Evolutionary conservation across 371 early-diverging fungal species (phyloP), one percentile per base, ranked within the genome.

Genomic region (Haplosporangium sp.): DNA sequence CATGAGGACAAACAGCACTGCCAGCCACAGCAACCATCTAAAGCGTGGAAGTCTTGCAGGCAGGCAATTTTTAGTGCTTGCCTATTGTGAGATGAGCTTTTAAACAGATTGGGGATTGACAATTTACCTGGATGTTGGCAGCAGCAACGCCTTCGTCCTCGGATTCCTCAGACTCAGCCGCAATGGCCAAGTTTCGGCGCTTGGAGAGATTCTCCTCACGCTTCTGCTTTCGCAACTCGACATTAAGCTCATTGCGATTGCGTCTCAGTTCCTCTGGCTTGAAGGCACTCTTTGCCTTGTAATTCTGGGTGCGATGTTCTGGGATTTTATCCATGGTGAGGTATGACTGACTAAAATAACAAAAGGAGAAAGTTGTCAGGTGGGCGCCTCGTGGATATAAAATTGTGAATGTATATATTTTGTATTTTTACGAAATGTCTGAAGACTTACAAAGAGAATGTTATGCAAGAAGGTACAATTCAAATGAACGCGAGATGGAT

Each of bases 151-250:
- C 86, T 67, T 95, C 96, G 67, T 93, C 93, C 72, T 97, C 97
- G 69, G 92, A 92, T 72, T 96, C 96, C 44, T 93, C 89, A 67
- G 82, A 88, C 39, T 83, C 86, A 50, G 85, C 86, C 4, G 83
- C 84, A 50, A 88, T 67, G 61, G 85, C 84, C 72, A 98, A 84
- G 85, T 96, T 97, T 63, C 99, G 91, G 81, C 96, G 92, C 90
- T 99, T 99, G 71, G 95, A 89, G 38, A 98, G 84, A 50, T 92
- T 91, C 84, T 99, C 99, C 78, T 98, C 98, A 73, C 96, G 92
- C 91, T 98, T 98, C 85, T 95, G 94, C 86, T 95, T 95, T 66
- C 99, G 93, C 81, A 99, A 91, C 86, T 97, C 97, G 37, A 98
- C 96, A 59, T 95, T 92, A 60, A 92, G 92, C 69, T 97, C 98